Conservation (phyloP, 495 filamentous ascomycete species). For the Xylaria castorea region DNA sequence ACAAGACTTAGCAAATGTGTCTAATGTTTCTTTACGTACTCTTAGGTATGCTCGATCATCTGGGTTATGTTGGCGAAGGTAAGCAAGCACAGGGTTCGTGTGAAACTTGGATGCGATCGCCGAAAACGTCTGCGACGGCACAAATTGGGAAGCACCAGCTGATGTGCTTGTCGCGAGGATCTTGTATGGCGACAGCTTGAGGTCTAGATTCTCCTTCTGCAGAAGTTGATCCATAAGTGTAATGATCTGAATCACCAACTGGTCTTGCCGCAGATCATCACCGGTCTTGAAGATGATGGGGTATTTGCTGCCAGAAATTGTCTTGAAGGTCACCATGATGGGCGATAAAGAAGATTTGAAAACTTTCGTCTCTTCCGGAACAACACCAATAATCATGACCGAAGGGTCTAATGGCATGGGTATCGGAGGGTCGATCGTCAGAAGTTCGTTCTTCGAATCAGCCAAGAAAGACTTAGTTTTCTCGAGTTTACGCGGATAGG, state of each 20-base stretch:
- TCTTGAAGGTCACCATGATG: constrained; percentile 89
- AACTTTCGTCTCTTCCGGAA: constrained; percentile 84
- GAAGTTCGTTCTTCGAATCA: constrained; percentile 87
- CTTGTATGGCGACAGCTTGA: constrained; percentile 93
- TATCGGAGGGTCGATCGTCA: constrained; percentile 82
- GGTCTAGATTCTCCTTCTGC: constrained; percentile 94
- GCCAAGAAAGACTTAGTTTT: constrained; percentile 80
- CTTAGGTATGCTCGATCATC: constrained; percentile 82
- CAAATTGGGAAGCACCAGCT: constrained; percentile 90
- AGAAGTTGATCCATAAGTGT: constrained; percentile 97
- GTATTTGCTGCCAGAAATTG: constrained; percentile 75
- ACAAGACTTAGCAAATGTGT: constrained; percentile 94
- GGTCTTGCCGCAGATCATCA: constrained; percentile 95
- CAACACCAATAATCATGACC: constrained; percentile 76
- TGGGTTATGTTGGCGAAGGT: constrained; percentile 88
- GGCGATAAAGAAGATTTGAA: constrained; percentile 95
- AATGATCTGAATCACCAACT: constrained; percentile 98
- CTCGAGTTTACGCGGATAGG: constrained; percentile 78
- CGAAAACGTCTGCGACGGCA: constrained; percentile 83
- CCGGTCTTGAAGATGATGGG: constrained; percentile 96
- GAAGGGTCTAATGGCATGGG: constrained; percentile 90
- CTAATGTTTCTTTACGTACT: constrained; percentile 89
- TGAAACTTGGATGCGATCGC: constrained; percentile 81
- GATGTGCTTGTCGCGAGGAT: constrained; percentile 91
- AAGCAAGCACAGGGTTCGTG: constrained; percentile 74